Evolutionary conservation across 768 basidiomycete genomes (phyloP).

Genomic region (Xanthoconium purpureum): DNA sequence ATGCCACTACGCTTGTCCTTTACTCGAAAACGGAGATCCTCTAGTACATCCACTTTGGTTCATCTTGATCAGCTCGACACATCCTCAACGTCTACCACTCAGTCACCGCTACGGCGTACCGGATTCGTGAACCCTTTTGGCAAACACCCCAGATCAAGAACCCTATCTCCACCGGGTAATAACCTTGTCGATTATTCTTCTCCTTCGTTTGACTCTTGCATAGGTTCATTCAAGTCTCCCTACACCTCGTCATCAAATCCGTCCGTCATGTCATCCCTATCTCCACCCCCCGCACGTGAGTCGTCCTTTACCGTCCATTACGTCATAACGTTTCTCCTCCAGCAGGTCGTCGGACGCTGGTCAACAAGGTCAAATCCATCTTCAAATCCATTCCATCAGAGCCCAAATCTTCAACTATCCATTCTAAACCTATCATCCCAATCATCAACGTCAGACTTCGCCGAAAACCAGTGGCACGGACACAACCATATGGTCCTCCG

Average conservation of each 20-base stretch:
- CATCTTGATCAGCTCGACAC: background rate
- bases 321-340: background rate
- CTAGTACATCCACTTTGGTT: background rate
- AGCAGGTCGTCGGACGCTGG: conserved; percentile 11
- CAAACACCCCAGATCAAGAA: conserved; percentile 16
- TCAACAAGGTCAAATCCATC: conserved; percentile 22
- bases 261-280: background rate
- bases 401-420: background rate
- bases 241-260: background rate
- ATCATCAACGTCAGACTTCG: conserved; percentile 16
- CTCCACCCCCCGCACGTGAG: background rate
- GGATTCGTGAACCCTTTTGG: conserved; percentile 17
- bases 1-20: conserved; percentile 8
- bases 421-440: conserved; percentile 11
- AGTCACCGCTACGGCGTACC: conserved; percentile 4
- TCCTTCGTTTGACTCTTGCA: background rate
- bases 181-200: background rate
- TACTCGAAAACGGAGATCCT: conserved; percentile 7
- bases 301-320: background rate
- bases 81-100: background rate
- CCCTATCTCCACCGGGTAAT: conserved; percentile 19
- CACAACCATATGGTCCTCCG: conserved; percentile 38
- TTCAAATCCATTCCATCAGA: conserved; percentile 16
- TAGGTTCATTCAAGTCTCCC: conserved; percentile 7
- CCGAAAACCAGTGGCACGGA: conserved; percentile 29